phyloP scores from a whole-genome alignment of 805 yeast species.

The Middelhovenomyces tepae region DNA sequence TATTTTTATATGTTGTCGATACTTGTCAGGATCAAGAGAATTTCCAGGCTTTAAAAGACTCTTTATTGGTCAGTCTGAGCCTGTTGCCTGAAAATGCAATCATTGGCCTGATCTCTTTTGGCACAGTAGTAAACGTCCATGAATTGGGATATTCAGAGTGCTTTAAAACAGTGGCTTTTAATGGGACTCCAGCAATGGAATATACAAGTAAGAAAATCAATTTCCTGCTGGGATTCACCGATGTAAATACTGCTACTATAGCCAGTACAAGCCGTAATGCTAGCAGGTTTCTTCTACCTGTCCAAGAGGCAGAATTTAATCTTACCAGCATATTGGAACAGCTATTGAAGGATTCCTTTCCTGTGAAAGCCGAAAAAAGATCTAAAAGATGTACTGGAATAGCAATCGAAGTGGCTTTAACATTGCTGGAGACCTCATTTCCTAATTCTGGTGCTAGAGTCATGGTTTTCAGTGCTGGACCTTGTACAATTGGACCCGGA shows the following conservation, averaged over 20 bases:
- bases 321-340: constrained; percentile 64
- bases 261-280: constrained; percentile 19
- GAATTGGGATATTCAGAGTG: constrained; percentile 63
- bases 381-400: constrained; percentile 81
- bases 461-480: constrained; percentile 80
- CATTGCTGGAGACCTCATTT: constrained; percentile 65
- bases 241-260: constrained; percentile 19
- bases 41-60: constrained; percentile 71
- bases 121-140: constrained; percentile 82
- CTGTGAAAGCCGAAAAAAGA: constrained; percentile 56
- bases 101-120: constrained; percentile 82
- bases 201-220: constrained; percentile 45
- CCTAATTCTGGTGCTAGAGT: constrained; percentile 71
- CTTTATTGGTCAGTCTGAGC: constrained; percentile 64
- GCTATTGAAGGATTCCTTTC: constrained; percentile 68
- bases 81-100: constrained; percentile 82
- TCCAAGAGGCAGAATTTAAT: constrained; percentile 68
- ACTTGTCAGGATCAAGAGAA: constrained; percentile 82
- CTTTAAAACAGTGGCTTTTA: constrained; percentile 66
- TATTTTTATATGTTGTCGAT: constrained; percentile 78
- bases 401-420: constrained; percentile 71
- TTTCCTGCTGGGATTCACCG: constrained; percentile 49
- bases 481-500: constrained; percentile 84
- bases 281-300: constrained; percentile 52
- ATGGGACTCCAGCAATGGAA: constrained; percentile 85